phyloP scores from a whole-genome alignment of 257 asterid species.

The Lithospermum erythrorhizon region DNA sequence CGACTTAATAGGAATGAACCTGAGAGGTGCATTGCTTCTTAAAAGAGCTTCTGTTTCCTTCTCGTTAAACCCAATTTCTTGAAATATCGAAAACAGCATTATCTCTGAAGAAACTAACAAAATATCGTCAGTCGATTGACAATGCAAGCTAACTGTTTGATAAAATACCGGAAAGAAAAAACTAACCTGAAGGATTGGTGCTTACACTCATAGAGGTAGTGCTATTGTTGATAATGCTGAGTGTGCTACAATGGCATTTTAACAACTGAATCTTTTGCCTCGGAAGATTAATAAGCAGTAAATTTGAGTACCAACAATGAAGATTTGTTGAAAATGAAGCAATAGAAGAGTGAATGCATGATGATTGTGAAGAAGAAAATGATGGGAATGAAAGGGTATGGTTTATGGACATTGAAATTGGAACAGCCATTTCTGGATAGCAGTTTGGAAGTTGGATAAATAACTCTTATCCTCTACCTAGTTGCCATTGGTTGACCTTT shows the following conservation, averaged over 20 bases:
- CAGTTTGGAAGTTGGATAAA: neutral
- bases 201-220: constrained; percentile 11
- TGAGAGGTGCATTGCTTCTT: constrained; percentile 28
- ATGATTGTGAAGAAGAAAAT: constrained; percentile 2
- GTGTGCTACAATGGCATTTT: constrained; percentile 31
- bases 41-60: constrained; percentile 50
- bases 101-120: constrained; percentile 25
- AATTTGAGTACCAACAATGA: constrained; percentile 2
- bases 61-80: constrained; percentile 50
- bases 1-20: constrained; percentile 31
- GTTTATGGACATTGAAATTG: neutral
- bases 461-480: neutral
- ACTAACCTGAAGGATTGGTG: constrained; percentile 27
- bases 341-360: neutral
- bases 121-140: neutral
- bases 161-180: constrained; percentile 3
- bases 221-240: constrained; percentile 12
- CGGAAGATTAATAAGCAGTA: no score
- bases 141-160: constrained; percentile 3
- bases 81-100: constrained; percentile 41
- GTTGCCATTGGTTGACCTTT: no score
- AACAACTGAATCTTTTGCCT: neutral
- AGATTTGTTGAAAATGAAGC: constrained; percentile 1
- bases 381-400: neutral
- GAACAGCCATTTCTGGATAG: constrained; percentile 10